Evolutionary conservation across 1,284 basidiomycete genomes (phyloP).

Genomic region (Tylopilus sp.): DNA sequence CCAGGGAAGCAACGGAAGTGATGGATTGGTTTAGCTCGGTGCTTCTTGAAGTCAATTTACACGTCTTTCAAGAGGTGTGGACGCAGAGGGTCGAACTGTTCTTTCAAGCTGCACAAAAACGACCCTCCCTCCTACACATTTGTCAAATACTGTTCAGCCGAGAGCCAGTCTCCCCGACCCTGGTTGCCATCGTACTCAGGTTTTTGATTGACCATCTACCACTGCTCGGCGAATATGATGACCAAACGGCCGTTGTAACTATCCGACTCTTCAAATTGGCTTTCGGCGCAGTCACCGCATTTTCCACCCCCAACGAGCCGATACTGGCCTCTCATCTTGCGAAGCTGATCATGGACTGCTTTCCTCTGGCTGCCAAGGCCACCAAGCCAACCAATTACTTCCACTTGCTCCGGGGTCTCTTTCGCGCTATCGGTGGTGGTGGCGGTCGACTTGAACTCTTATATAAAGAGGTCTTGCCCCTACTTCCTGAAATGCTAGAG

Average conservation of each 20-base stretch:
- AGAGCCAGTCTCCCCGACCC: conserved; percentile 80
- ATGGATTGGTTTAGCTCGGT: conserved; percentile 83
- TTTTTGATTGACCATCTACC: conserved; percentile 84
- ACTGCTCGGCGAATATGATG: conserved; percentile 81
- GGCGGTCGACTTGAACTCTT: conserved; percentile 92
- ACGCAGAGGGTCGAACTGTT: conserved; percentile 87
- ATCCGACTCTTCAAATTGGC: conserved; percentile 96
- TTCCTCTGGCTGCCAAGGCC: conserved; percentile 89
- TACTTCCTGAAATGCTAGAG: conserved; percentile 96
- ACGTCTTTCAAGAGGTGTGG: conserved; percentile 94
- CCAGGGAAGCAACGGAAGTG: conserved; percentile 80
- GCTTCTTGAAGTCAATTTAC: conserved; percentile 78
- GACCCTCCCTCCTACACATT: conserved; percentile 79
- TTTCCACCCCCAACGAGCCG: conserved; percentile 80
- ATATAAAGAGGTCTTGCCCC: conserved; percentile 95
- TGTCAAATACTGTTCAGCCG: conserved; percentile 84
- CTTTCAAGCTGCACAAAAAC: conserved; percentile 73
- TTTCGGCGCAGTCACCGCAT: conserved; percentile 83
- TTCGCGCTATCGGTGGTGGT: conserved; percentile 92
- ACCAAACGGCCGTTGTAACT: conserved; percentile 73
- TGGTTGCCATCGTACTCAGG: conserved; percentile 89
- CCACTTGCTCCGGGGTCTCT: conserved; percentile 89
- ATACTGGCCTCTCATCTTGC: conserved; percentile 90
- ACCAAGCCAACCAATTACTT: conserved; percentile 91
- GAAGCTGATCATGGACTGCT: conserved; percentile 95